Evolutionary conservation across 768 basidiomycete species (phyloP), one percentile per base, ranked within the genome.

Genomic region (Pleurotus tuber-regium): DNA sequence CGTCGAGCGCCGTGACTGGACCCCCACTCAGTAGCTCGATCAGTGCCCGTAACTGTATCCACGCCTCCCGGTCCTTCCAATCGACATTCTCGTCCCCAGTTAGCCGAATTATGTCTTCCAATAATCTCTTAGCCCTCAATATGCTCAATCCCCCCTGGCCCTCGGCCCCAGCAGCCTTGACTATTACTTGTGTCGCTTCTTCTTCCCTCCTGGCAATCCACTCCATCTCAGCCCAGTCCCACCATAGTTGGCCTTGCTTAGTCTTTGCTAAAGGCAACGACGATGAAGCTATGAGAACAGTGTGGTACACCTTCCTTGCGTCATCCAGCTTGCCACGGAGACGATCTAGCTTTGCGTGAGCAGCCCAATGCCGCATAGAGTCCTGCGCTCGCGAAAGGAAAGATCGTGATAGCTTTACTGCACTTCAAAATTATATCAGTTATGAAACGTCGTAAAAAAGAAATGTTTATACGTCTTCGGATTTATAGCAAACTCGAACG

Each of bases 161-260:
- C 44, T 81, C 73, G 28, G 83, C 67, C 3, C 74, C 78, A 10
- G 74, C 79, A 8, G 84, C 76, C 18, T 72, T 76, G 39, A 85
- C 63, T 36, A 84, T 72, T 26, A 87, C 72, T 29, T 74, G 68
- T 30, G 82, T 62, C 11, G 84, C 76, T 28, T 75, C 71, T 26
- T 80, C 75, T 16, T 70, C 61, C 26, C 75, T 58, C 1, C 81
- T 77, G 11, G 70, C 63, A 9, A 89, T 63, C 90, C 90, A 93
- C 65, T 91, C 89, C 77, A 89, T 78, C 59, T 92, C 85, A 1
- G 84, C 86, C 87, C 89, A 92, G 58, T 85, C 80, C 83, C 84
- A 90, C 87, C 87, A 92, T 54, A 92, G 62, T 51, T 64, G 64
- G 18, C 76, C 70, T 12, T 67, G 60, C 26, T 71, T 76, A 4